Conservation (phyloP, 2,329 filamentous ascomycete species). For the Penicillium aurantiogriseum region DNA sequence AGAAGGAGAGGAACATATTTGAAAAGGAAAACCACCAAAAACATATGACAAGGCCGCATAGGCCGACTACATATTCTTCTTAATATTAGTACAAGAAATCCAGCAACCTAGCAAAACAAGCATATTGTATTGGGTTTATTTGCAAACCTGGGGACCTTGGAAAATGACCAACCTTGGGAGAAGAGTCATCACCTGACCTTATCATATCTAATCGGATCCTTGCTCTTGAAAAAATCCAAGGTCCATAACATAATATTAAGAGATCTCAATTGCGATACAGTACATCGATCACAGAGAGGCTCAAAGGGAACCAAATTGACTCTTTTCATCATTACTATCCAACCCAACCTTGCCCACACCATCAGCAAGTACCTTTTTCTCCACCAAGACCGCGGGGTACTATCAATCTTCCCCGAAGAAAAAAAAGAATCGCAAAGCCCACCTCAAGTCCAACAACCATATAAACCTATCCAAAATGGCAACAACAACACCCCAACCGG, state of each 20-base stretch:
- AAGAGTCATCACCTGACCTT: constrained; percentile 8
- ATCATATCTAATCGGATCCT: constrained; percentile 14
- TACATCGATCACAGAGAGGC: background rate
- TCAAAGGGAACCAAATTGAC: background rate
- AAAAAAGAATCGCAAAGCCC: background rate
- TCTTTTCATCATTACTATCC: background rate
- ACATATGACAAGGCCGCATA: too few relatives aligned
- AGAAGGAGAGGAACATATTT: too few relatives aligned
- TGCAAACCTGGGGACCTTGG: background rate
- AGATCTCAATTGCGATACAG: background rate
- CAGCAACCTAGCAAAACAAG: background rate
- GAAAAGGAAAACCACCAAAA: too few relatives aligned
- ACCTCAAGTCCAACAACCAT: background rate
- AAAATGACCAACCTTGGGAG: background rate
- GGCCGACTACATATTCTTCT: too few relatives aligned
- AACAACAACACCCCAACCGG: constrained; percentile 17
- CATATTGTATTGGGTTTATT: too few relatives aligned
- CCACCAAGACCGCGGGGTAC: constrained; percentile 15
- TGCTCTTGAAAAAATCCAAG: background rate
- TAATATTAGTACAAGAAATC: too few relatives aligned
- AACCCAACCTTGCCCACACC: background rate
- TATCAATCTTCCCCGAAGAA: background rate
- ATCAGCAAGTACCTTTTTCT: background rate
- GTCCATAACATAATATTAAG: background rate
- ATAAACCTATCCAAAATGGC: constrained; percentile 19